A percentile compares a stretch with the other conserved stretches of the same genome.
These are phyloP conservation scores for Pseudognaphalium luteoalbum DNA, from an alignment of 129 eudicot genomes.

Conservation along the genomic window DNA sequence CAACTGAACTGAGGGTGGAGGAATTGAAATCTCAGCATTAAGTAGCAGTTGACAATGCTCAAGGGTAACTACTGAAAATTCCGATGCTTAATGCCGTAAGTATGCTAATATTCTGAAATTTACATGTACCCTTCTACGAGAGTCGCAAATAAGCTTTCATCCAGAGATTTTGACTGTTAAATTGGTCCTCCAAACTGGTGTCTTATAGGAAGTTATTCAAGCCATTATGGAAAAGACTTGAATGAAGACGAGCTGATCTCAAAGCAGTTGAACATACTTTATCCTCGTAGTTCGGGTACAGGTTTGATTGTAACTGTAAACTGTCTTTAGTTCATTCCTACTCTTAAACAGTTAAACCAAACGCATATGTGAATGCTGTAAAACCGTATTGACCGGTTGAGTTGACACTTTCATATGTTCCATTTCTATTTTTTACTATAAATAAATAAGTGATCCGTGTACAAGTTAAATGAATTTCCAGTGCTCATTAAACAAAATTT, in stretches of 20 bases:
- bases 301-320: slow-evolving; percentile 14
- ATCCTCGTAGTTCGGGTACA: slow-evolving; percentile 17
- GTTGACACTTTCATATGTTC: background rate
- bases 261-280: slow-evolving; percentile 12
- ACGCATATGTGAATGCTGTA: background rate
- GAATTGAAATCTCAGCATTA: slow-evolving; percentile 59
- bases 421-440: background rate
- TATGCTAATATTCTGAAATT: background rate
- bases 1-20: slow-evolving; percentile 66
- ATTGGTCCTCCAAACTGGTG: background rate
- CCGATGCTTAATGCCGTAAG: background rate
- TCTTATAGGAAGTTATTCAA: slow-evolving; percentile 9
- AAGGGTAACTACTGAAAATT: slow-evolving; percentile 3
- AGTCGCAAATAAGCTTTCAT: too few relatives aligned
- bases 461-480: background rate
- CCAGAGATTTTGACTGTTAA: too few relatives aligned
- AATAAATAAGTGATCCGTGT: slow-evolving; percentile 1
- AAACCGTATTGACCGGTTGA: background rate
- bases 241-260: slow-evolving; percentile 12
- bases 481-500: background rate
- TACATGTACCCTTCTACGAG: too few relatives aligned
- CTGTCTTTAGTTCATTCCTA: slow-evolving; percentile 1
- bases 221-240: slow-evolving; percentile 1
- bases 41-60: slow-evolving; percentile 11
- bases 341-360: background rate